Conservation (phyloP, 2,329 filamentous ascomycete species). For the Nigrograna mackinnonii region DNA sequence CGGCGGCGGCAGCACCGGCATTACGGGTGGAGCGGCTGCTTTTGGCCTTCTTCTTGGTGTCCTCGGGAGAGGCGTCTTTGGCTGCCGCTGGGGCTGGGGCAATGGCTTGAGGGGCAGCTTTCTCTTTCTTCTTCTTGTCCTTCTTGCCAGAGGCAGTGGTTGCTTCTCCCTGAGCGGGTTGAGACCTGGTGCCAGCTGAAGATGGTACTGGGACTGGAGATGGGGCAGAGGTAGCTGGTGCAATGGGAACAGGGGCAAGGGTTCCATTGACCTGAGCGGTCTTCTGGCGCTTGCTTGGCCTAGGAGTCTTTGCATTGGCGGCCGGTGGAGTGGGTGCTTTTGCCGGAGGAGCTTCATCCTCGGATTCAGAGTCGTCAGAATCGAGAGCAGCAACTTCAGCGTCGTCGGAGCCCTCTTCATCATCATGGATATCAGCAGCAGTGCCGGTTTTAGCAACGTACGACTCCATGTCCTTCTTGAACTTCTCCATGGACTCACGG, state of each 20-base stretch:
- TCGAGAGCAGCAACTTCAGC: conserved; percentile 37
- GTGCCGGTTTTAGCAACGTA: conserved; percentile 56
- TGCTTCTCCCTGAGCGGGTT: conserved; percentile 12
- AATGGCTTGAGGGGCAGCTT: conserved; percentile 25
- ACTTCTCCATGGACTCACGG: conserved; percentile 54
- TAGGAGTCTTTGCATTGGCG: conserved; percentile 32
- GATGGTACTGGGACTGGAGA: conserved; percentile 31
- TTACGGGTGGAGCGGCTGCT: conserved; percentile 35
- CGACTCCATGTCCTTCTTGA: conserved; percentile 57
- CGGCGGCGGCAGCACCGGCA: conserved; percentile 30
- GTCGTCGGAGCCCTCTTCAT: conserved; percentile 47
- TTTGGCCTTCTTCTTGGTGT: conserved; percentile 39
- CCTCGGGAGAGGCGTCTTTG: conserved; percentile 33
- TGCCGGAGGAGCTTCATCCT: conserved; percentile 32
- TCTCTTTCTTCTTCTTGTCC: conserved; percentile 36
- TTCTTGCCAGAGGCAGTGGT: conserved; percentile 28
- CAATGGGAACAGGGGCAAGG: conserved; percentile 6
- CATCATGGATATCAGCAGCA: conserved; percentile 47
- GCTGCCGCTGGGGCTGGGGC: conserved; percentile 25
- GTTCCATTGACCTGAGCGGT: conserved; percentile 27
- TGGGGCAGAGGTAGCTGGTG: conserved; percentile 7
- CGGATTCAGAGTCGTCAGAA: conserved; percentile 45
- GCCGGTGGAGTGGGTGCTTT: conserved; percentile 40
- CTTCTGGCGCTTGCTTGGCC: conserved; percentile 44
- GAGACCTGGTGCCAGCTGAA: conserved; percentile 9